A percentile compares a stretch with the other conserved stretches of the same genome.
phyloP scores from a whole-genome alignment of 1,284 basidiomycete species.

The Sphaerobolus stellatus region DNA sequence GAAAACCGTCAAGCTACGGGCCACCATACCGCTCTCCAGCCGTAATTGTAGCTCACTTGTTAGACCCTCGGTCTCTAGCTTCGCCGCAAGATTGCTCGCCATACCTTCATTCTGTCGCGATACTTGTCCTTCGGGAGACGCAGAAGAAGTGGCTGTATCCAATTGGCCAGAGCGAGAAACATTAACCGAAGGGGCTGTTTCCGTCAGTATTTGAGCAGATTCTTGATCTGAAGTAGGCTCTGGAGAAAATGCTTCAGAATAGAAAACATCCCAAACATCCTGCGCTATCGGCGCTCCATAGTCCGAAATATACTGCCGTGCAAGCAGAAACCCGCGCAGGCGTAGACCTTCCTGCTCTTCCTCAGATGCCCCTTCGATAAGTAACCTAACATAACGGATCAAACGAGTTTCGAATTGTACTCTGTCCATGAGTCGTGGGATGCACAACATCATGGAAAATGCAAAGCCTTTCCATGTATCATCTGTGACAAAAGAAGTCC shows the following conservation, averaged over 20 bases:
- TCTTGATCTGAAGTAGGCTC: no score
- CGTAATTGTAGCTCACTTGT: no score
- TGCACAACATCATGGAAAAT: constrained; percentile 52
- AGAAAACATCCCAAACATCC: constrained; percentile 60
- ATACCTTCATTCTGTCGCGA: constrained; percentile 66
- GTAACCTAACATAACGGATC: constrained; percentile 58
- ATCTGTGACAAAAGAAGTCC: constrained; percentile 52
- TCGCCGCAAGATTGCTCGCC: constrained; percentile 62
- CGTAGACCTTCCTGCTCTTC: constrained; percentile 40
- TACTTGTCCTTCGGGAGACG: no score
- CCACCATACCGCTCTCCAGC: constrained; percentile 58
- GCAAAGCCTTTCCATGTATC: constrained; percentile 55
- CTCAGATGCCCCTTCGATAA: constrained; percentile 57
- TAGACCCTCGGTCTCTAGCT: no score
- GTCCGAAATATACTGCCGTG: constrained; percentile 59
- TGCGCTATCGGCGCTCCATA: constrained; percentile 50
- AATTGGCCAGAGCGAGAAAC: no score
- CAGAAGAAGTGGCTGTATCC: no score
- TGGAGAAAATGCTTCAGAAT: constrained; percentile 37
- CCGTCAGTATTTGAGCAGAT: no score
- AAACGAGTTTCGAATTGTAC: constrained; percentile 68
- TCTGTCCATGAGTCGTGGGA: constrained; percentile 57
- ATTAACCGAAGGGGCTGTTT: no score
- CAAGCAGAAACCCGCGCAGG: constrained; percentile 58
- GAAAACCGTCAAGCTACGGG: constrained; percentile 58